Base-by-base conservation (phyloP, 305 asterid species). In the Caryopteris hybrid region DNA sequence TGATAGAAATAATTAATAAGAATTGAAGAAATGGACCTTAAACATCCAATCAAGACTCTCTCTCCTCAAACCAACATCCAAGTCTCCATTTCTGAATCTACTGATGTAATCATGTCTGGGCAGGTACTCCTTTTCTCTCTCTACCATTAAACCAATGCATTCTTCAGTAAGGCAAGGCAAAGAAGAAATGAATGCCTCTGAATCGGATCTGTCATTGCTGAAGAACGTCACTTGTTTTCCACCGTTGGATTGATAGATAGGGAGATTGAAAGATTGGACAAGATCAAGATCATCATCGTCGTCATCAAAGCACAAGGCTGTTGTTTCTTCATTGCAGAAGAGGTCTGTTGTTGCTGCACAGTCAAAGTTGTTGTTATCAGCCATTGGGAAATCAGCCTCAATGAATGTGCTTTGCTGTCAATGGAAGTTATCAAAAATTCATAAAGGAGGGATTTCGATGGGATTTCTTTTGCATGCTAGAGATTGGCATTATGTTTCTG, bases 41-140 rank as follows among this genome's bases (percentile, higher is more conserved):
- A 76, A 64, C 81, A 87, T 87, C 95, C 95, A 91, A 72, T 84
- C 83, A 73, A 91, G 65, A 34, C 95, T 89, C 54, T 79, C 77
- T 46, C 50, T 81, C 83, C 98, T 87, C 58, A 81, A 45, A 23
- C 77, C 72, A 41, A 63, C n/a, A 76, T 89, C 89, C 70, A 87
- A 64, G 31, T 85, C 90, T 12, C 98, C 95, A 65, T 41, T 61
- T 66, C 78, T 89, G 73, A 91, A 78, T 72, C 96, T 83, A 6
- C 33, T 38, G 14, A 87, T 66, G 74, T 89, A 91, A 78, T 81
- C 94, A 46, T 78, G 23, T 74, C 76, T 79, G 0, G 93, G 96
- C 74, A 80, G 29, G 72, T 83, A 79, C 1, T 63, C 73, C 9
- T 31, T 74, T 54, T 89, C 94, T 64, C 74, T 82, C 57, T 80